A percentile compares a stretch with the other conserved stretches of the same genome.
Evolutionary conservation across 352 stramenopile genomes (phyloP).

Genomic region (Phytophthora hibernalis): DNA sequence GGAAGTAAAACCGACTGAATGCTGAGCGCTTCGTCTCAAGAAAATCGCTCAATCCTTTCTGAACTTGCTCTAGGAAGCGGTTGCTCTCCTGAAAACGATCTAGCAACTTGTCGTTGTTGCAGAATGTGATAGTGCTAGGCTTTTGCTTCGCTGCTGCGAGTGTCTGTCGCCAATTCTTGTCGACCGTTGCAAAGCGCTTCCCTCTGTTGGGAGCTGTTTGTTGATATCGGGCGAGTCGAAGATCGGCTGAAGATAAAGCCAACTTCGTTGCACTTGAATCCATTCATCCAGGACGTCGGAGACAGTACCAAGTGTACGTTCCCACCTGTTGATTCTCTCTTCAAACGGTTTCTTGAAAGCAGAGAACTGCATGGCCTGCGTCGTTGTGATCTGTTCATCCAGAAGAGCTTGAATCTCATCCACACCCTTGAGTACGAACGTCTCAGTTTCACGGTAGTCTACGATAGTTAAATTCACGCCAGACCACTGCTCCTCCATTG

Average conservation of each 20-base stretch:
- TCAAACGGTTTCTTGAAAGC: slow-evolving; percentile 96
- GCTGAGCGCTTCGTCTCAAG: slow-evolving; percentile 94
- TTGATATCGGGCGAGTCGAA: slow-evolving; percentile 97
- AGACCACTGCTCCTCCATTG: slow-evolving; percentile 93
- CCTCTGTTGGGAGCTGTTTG: slow-evolving; percentile 95
- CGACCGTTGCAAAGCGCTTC: slow-evolving; percentile 95
- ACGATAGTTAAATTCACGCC: slow-evolving; percentile 87
- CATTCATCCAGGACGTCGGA: slow-evolving; percentile 95
- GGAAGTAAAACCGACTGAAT: slow-evolving; percentile 95
- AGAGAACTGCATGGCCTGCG: slow-evolving; percentile 96
- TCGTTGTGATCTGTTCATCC: slow-evolving; percentile 96
- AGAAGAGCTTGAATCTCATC: slow-evolving; percentile 94
- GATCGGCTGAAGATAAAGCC: slow-evolving; percentile 96
- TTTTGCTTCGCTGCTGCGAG: slow-evolving; percentile 88
- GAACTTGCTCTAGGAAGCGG: slow-evolving; percentile 95
- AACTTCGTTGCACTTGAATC: slow-evolving; percentile 94
- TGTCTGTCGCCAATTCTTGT: slow-evolving; percentile 95
- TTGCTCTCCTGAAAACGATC: slow-evolving; percentile 94
- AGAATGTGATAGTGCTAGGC: slow-evolving; percentile 90
- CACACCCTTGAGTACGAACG: slow-evolving; percentile 93
- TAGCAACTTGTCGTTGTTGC: slow-evolving; percentile 93
- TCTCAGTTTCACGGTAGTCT: slow-evolving; percentile 93
- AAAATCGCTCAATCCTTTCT: slow-evolving; percentile 96
- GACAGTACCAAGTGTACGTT: slow-evolving; percentile 88
- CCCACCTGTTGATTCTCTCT: slow-evolving; percentile 93